Evolutionary conservation across 2,329 filamentous ascomycete genomes (phyloP), one percentile per base, ranked within the genome.

Genomic region (Colletotrichum aenigma): DNA sequence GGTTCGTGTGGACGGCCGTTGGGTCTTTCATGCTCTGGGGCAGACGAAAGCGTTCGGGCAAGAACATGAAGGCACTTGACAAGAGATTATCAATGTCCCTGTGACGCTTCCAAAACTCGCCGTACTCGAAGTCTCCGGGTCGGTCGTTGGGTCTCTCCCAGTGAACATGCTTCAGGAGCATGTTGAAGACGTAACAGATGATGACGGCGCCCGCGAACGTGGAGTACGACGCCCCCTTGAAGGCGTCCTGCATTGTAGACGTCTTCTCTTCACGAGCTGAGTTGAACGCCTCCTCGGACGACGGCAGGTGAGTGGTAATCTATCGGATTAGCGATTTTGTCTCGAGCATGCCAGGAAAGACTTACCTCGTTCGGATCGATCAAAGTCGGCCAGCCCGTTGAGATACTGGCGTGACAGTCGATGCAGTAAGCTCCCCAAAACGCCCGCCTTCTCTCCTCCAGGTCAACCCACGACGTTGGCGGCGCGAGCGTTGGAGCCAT

Each of bases 401-500:
- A 95, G 67, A 98, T 94, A 80, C 94, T 95, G 4, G 95, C 93
- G 84, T 97, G 97, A 30, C 94, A 91, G 82, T 98, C 96, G 56
- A 94, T 89, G 78, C 93, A 94, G 80, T 96, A 98, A 1, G 93
- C 90, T 78, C 93, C 91, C 96, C 96, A 98, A 79, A 98, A 98
- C 0, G 94, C 93, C 78, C 96, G 90, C 74, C 96, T 90, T 67
- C 96, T 90, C 83, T 98, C 96, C 75, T 90, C 88, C 24, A 88
- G 78, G 76, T 98, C 96, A 1, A 91, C 92, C 95, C 95, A 98
- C 80, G 95, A 94, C 79, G 90, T 91, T 0, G 95, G 89, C 2
- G 95, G 93, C 5, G 91, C 88, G 9, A 98, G 81, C 58, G 93
- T 94, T 70, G 95, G 94, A 77, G 96, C 94, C 55, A 95, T 90